Percentiles rank a stretch among this genome's conserved stretches.
Evolutionary conservation across 805 yeast genomes (phyloP).

Genomic region (Lachancea meyersii): DNA sequence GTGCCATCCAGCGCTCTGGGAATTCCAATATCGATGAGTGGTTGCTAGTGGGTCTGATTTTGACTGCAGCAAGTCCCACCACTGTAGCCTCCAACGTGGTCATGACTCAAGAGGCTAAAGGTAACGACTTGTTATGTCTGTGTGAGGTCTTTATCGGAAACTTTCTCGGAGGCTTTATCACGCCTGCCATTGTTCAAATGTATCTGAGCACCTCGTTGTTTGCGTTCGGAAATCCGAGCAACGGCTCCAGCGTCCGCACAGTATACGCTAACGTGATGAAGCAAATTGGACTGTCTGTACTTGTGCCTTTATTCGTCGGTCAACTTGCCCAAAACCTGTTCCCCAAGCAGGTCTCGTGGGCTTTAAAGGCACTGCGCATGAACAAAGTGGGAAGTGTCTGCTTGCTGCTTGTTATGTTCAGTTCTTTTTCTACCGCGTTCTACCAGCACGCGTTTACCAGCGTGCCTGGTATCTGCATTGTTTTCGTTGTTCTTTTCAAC

Average conservation of each 20-base stretch:
- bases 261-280: slow-evolving; percentile 77
- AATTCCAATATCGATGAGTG: slow-evolving; percentile 60
- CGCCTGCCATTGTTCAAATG: slow-evolving; percentile 80
- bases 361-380: slow-evolving; percentile 49
- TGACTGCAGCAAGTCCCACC: slow-evolving; percentile 85
- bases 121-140: slow-evolving; percentile 69
- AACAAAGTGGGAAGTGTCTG: slow-evolving; percentile 74
- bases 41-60: slow-evolving; percentile 74
- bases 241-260: slow-evolving; percentile 42
- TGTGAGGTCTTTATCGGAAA: slow-evolving; percentile 86
- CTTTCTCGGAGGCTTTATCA: slow-evolving; percentile 75
- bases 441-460: slow-evolving; percentile 70
- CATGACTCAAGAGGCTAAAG: slow-evolving; percentile 82
- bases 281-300: slow-evolving; percentile 77
- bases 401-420: slow-evolving; percentile 70
- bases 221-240: slow-evolving; percentile 76
- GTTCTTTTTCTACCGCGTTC: slow-evolving; percentile 82
- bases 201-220: slow-evolving; percentile 50
- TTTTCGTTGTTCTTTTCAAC: slow-evolving; percentile 77
- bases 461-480: slow-evolving; percentile 61
- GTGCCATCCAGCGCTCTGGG: slow-evolving; percentile 55
- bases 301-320: slow-evolving; percentile 84
- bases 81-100: slow-evolving; percentile 89
- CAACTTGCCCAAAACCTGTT: slow-evolving; percentile 69
- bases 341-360: slow-evolving; percentile 60